Evolutionary conservation across 2,329 filamentous ascomycete genomes (phyloP).

Genomic region (Lecanosticta acicola): DNA sequence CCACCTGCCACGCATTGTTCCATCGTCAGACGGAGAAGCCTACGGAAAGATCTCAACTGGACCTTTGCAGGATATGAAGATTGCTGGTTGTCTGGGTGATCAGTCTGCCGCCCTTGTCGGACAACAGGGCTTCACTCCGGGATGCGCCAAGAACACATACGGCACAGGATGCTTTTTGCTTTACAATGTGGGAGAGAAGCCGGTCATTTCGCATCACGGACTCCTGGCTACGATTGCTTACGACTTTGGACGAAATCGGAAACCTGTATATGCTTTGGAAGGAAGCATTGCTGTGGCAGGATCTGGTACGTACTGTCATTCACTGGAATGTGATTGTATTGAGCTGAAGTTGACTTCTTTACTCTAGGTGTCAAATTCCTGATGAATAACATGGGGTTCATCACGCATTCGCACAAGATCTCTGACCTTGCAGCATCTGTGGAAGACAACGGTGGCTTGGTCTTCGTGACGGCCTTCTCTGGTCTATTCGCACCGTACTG

Average conservation of each 20-base stretch:
- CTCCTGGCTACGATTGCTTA: conserved; percentile 83
- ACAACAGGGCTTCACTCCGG: conserved; percentile 63
- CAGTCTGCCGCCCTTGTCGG: conserved; percentile 82
- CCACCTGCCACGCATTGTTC: conserved; percentile 71
- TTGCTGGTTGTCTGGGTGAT: conserved; percentile 81
- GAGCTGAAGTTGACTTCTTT: background rate
- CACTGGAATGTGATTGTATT: too few relatives aligned
- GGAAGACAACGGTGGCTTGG: conserved; percentile 72
- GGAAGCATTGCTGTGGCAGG: conserved; percentile 75
- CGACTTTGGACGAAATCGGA: conserved; percentile 56
- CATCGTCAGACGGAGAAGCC: conserved; percentile 67
- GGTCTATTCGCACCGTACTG: conserved; percentile 90
- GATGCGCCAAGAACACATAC: conserved; percentile 85
- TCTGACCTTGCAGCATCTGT: conserved; percentile 60
- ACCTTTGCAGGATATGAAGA: conserved; percentile 61
- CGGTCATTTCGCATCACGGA: conserved; percentile 77
- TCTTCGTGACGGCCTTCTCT: conserved; percentile 84
- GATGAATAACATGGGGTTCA: conserved; percentile 57
- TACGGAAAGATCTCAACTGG: conserved; percentile 66
- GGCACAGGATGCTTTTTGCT: conserved; percentile 85
- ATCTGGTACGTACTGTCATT: conserved; percentile 43
- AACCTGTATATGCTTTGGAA: conserved; percentile 69
- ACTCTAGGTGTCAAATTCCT: conserved; percentile 51
- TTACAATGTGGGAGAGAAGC: conserved; percentile 80
- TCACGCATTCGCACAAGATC: conserved; percentile 59